Evolutionary conservation across 306 rosid species (phyloP).

Genomic region (Hylodesmum podocarpum): DNA sequence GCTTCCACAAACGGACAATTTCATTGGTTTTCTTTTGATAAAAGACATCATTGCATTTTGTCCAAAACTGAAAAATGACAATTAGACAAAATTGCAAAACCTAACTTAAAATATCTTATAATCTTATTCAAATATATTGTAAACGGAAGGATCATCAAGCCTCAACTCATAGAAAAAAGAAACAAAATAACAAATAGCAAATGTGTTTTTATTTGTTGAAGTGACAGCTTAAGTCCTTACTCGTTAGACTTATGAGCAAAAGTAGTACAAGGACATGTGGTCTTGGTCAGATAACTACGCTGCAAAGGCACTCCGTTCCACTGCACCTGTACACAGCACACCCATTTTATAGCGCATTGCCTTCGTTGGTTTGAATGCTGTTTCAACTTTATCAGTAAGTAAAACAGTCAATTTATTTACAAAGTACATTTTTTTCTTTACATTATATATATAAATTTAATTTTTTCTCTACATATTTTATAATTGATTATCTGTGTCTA

Average conservation of each 20-base stretch:
- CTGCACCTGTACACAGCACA: background rate
- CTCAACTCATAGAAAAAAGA: background rate
- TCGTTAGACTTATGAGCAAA: constrained; percentile 27
- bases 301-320: background rate
- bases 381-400: too few species aligned
- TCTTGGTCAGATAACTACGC: background rate
- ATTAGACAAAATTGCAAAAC: background rate
- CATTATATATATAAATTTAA: too few species aligned
- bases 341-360: background rate
- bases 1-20: constrained; percentile 31
- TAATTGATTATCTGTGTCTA: too few species aligned
- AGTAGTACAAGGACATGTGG: background rate
- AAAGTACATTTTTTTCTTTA: too few species aligned
- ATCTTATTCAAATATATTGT: background rate
- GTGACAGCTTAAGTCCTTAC: constrained; percentile 70
- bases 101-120: background rate
- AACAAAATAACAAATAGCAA: background rate
- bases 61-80: background rate
- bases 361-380: background rate
- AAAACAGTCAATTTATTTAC: too few species aligned
- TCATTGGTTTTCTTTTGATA: background rate
- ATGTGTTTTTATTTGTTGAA: constrained; percentile 23
- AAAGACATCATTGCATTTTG: background rate
- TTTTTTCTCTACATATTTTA: too few species aligned
- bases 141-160: background rate